Base-by-base conservation (phyloP, 1,284 basidiomycete genomes). In the Inonotus hispidus region DNA sequence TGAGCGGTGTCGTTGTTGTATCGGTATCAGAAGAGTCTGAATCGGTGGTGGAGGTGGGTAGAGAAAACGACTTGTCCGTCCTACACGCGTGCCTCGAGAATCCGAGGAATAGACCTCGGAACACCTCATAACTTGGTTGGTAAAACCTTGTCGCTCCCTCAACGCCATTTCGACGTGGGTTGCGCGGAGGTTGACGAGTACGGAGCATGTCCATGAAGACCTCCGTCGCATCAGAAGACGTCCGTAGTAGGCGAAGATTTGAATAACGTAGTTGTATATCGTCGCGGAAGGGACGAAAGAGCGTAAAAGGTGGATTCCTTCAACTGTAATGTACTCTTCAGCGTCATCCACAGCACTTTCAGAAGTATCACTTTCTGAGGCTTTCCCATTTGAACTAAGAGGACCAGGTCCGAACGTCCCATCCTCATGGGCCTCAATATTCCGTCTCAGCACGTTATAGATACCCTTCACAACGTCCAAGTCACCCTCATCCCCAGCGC, bases 131-230 rank as follows among this genome's bases (percentile, higher is more conserved):
- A 1, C 77, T 81, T 0, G 84, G 79, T 45, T 68, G 66, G 6
- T 63, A 62, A 14, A 73, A 71, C 41, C 19, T n/a, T 21, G 2
- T 16, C 21, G 8, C 23, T 41, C 65, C 64, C n/a, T 66, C 65
- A 8, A 70, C 70, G 11, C 23, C 23, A 4, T 3, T n/a, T 45
- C 16, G 21, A 3, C 16, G 3, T 45, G 13, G 21, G 41, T 5
- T 5, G 32, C 47, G 70, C 49, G 71, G 68, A 10, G 64, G 65
- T 54, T 79, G 75, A 21, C 77, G 71, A 11, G 78, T 72, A 6
- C 80, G 76, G 38, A 92, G 71, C 85, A 94, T 89, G 63, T 93
- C 87, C 49, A 80, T 73, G 69, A 94, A 86, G 57, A 86, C 76
- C 3, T 75, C 71, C 50, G 93, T 73, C 0, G 83, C 79, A 2